These are phyloP conservation scores for Cinchona pubescens DNA, from an alignment of 257 asterid species.

Conservation along the genomic window DNA sequence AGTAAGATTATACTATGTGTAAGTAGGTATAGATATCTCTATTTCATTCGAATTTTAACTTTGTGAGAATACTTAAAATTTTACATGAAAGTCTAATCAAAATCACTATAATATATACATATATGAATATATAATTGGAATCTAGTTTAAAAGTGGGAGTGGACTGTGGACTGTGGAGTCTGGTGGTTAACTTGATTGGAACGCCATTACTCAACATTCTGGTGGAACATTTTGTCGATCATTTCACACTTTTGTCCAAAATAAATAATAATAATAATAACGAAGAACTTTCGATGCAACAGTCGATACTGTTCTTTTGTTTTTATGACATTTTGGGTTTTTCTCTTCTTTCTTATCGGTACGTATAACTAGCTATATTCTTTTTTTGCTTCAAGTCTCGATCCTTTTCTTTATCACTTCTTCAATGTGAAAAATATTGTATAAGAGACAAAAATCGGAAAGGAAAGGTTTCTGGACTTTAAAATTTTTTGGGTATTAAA, in stretches of 20 bases:
- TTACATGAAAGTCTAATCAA: not conserved
- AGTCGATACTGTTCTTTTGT: slow-evolving; percentile 1
- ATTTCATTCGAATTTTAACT: too few relatives aligned
- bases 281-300: not conserved
- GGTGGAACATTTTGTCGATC: not conserved
- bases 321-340: not conserved
- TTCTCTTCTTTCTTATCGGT: not conserved
- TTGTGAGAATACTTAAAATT: not conserved
- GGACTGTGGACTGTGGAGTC: not conserved
- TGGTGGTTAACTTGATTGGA: not conserved
- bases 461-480: not conserved
- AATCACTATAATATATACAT: not conserved
- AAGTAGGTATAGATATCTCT: too few relatives aligned
- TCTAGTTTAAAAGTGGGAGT: not conserved
- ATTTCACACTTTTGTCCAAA: not conserved
- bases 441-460: not conserved
- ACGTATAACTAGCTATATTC: not conserved
- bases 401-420: not conserved
- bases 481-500: not conserved
- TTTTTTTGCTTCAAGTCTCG: not conserved
- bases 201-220: not conserved
- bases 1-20: too few relatives aligned
- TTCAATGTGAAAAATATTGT: not conserved
- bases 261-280: not conserved
- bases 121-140: too few relatives aligned